Percentiles rank a stretch among this genome's conserved stretches.
These are phyloP conservation scores for Euptelea pleiosperma DNA, from an alignment of 164 flowering plant species.

Conservation along the genomic window DNA sequence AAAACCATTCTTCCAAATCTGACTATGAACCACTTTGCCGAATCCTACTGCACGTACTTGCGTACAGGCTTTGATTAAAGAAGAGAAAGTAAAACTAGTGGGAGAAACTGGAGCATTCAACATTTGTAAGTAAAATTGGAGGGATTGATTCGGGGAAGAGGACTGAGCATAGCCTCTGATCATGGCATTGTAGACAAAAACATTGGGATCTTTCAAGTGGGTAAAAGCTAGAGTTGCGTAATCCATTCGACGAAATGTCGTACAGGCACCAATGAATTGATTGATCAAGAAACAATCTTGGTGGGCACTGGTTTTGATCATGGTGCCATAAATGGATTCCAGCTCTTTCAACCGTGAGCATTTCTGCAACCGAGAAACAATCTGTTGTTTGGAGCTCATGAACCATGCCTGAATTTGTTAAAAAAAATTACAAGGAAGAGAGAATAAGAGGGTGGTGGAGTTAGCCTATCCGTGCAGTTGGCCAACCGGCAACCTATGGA, in stretches of 20 bases:
- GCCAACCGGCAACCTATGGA: too few species aligned
- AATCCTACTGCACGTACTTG: slow-evolving; percentile 18
- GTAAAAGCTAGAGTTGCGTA: slow-evolving; percentile 44
- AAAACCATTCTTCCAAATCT: slow-evolving; percentile 63
- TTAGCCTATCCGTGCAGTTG: too few species aligned
- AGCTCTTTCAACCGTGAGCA: slow-evolving; percentile 35
- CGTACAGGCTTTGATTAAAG: slow-evolving; percentile 61
- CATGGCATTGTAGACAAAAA: slow-evolving; percentile 70
- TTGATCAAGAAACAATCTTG: slow-evolving; percentile 57
- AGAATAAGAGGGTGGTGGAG: too few species aligned
- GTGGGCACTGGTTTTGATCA: slow-evolving; percentile 44
- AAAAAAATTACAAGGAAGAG: too few species aligned
- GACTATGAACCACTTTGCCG: slow-evolving; percentile 61
- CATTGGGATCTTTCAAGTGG: slow-evolving; percentile 56
- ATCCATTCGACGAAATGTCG: slow-evolving; percentile 30
- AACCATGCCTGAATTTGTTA: too few species aligned
- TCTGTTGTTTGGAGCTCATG: not conserved
- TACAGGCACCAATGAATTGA: slow-evolving; percentile 56
- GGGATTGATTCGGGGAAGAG: slow-evolving; percentile 34
- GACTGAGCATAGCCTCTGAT: slow-evolving; percentile 47
- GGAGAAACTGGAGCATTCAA: slow-evolving; percentile 36
- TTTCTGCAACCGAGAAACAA: slow-evolving; percentile 27
- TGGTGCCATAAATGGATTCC: slow-evolving; percentile 39
- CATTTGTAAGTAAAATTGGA: slow-evolving; percentile 41
- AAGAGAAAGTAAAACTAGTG: slow-evolving; percentile 61